These are phyloP conservation scores for Candida sp. DNA, from an alignment of 1,139 yeast species.

Conservation along the genomic window DNA sequence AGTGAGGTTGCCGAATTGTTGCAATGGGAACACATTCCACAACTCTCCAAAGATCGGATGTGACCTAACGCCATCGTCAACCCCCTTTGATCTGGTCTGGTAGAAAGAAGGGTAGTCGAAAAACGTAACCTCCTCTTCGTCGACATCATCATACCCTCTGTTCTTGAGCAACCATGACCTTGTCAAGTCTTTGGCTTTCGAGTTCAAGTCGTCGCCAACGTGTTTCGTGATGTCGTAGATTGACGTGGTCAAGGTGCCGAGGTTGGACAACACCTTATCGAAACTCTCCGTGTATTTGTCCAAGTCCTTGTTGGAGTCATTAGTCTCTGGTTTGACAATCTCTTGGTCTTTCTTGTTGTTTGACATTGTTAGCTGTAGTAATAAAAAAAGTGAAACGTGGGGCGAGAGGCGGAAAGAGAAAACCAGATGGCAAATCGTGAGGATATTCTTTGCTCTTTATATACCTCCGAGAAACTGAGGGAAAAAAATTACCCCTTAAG, in stretches of 20 bases:
- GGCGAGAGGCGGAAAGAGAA: background rate
- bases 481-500: background rate
- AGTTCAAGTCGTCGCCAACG: conserved; percentile 27
- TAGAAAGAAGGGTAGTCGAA: conserved; percentile 12
- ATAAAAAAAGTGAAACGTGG: background rate
- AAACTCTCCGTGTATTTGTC: conserved; percentile 24
- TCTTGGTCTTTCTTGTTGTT: conserved; percentile 4
- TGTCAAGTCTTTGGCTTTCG: conserved; percentile 24
- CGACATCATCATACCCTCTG: conserved; percentile 8
- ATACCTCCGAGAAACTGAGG: background rate
- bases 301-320: background rate
- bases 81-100: background rate
- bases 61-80: conserved; percentile 11
- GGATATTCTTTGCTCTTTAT: background rate
- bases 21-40: conserved; percentile 14
- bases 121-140: background rate
- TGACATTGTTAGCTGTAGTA: background rate
- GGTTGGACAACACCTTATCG: conserved; percentile 20
- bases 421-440: background rate
- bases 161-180: conserved; percentile 17
- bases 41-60: conserved; percentile 12
- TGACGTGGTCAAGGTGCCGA: conserved; percentile 14
- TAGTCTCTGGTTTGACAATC: background rate
- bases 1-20: conserved; percentile 7
- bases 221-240: conserved; percentile 26